Evolutionary conservation across 345 rosid species (phyloP).

Genomic region (Eucalyptus victrix): DNA sequence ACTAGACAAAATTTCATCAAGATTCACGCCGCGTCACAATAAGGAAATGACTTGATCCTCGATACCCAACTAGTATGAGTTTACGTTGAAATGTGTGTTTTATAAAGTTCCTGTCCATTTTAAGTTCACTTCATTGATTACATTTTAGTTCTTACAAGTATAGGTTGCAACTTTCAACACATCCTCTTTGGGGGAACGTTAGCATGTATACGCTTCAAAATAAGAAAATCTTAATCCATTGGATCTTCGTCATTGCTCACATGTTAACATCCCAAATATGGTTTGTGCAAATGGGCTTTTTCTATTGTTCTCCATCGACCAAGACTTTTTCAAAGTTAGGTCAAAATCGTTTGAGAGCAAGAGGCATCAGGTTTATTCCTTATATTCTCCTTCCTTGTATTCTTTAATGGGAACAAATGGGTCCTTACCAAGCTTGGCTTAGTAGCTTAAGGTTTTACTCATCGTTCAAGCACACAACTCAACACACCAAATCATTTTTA

Average conservation of each 20-base stretch:
- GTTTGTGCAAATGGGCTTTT: no score
- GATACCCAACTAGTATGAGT: background rate
- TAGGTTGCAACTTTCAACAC: background rate
- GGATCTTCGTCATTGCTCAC: no score
- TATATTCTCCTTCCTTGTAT: background rate
- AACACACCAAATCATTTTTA: background rate
- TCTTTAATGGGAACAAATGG: background rate
- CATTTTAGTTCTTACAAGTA: background rate
- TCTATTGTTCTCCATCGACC: no score
- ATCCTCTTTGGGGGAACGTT: background rate
- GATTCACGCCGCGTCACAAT: fast-evolving
- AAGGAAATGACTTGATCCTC: background rate
- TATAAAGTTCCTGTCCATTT: background rate
- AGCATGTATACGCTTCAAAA: background rate
- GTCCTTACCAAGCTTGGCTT: background rate
- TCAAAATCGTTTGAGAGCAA: background rate
- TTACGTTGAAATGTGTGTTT: background rate
- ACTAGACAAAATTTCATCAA: background rate
- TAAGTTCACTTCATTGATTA: background rate
- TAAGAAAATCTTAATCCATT: background rate
- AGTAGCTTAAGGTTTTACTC: background rate
- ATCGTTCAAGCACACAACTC: background rate
- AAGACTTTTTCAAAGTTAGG: background rate
- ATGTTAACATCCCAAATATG: no score
- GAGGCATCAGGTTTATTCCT: background rate